Evolutionary conservation across 768 basidiomycete species (phyloP).

Genomic region (Fomitopsis serialis): DNA sequence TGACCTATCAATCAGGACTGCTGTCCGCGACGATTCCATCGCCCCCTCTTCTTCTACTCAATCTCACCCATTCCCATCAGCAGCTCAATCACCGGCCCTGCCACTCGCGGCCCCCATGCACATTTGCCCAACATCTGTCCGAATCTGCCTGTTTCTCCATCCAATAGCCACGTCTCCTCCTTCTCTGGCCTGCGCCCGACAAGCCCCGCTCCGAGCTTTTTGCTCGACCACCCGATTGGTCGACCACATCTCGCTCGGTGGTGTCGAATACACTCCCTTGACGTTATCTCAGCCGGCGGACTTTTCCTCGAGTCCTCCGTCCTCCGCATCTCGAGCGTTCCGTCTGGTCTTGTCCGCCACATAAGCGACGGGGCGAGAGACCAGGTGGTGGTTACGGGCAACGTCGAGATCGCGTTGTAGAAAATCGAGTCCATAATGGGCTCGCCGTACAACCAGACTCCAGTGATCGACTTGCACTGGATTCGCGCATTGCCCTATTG

Average conservation of each 20-base stretch:
- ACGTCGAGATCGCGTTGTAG: no score
- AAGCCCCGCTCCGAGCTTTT: conserved; percentile 37
- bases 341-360: background rate
- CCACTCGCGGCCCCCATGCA: conserved; percentile 3
- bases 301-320: conserved; percentile 14
- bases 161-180: conserved; percentile 24
- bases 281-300: conserved; percentile 42
- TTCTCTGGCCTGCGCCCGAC: conserved; percentile 34
- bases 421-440: no score
- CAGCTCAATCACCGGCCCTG: conserved; percentile 9
- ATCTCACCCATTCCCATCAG: conserved; percentile 8
- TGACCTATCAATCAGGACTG: conserved; percentile 20
- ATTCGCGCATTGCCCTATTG: no score
- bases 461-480: no score
- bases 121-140: background rate
- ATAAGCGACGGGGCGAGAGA: no score
- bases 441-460: no score
- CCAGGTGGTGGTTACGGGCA: no score
- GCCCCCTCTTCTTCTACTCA: conserved; percentile 8
- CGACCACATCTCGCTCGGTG: conserved; percentile 14
- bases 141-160: conserved; percentile 1
- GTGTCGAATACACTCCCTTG: conserved; percentile 9
- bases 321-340: background rate
- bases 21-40: conserved; percentile 22
- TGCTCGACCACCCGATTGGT: conserved; percentile 45